Percentiles rank a stretch among this genome's conserved stretches.
Conservation (phyloP, 2,329 filamentous ascomycete species). For the Fonsecaea nubica region DNA sequence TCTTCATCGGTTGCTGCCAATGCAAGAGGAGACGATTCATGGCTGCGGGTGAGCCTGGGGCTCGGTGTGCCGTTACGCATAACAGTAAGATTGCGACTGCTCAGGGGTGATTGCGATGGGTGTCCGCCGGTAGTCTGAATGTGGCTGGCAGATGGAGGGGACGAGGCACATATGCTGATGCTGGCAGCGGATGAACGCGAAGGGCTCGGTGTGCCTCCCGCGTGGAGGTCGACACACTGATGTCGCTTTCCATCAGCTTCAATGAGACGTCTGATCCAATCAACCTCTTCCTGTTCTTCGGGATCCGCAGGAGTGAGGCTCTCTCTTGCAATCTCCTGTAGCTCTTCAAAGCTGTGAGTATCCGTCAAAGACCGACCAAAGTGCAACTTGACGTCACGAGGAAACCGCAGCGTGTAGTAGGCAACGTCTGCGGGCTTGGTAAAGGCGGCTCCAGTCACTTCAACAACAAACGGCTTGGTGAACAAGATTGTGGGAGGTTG, state of each 20-base stretch:
- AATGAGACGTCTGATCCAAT: slow-evolving; percentile 69
- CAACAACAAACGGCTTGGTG: slow-evolving; percentile 74
- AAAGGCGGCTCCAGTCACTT: slow-evolving; percentile 80
- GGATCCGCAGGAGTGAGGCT: slow-evolving; percentile 58
- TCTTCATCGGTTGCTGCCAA: neutral
- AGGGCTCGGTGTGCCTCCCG: slow-evolving; percentile 10
- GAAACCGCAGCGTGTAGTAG: slow-evolving; percentile 79
- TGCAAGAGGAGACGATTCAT: neutral
- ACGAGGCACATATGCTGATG: neutral
- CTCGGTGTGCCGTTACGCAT: neutral
- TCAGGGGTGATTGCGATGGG: neutral
- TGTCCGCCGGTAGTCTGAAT: neutral
- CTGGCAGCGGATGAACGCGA: neutral
- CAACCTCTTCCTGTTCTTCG: slow-evolving; percentile 65
- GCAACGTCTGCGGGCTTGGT: slow-evolving; percentile 72
- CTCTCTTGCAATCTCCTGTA: slow-evolving; percentile 71
- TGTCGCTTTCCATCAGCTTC: slow-evolving; percentile 50
- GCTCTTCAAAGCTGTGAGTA: slow-evolving; percentile 70
- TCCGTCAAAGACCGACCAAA: slow-evolving; percentile 74
- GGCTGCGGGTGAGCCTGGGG: neutral
- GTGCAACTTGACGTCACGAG: slow-evolving; percentile 77
- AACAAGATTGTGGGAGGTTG: slow-evolving; percentile 58
- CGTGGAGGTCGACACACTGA: slow-evolving; percentile 17
- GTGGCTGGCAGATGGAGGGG: neutral
- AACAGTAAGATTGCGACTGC: neutral